Percentiles rank a stretch among this genome's conserved stretches.
Conservation (phyloP, 768 basidiomycete species). For the Tylopilus plumbeoviolaceoides region DNA sequence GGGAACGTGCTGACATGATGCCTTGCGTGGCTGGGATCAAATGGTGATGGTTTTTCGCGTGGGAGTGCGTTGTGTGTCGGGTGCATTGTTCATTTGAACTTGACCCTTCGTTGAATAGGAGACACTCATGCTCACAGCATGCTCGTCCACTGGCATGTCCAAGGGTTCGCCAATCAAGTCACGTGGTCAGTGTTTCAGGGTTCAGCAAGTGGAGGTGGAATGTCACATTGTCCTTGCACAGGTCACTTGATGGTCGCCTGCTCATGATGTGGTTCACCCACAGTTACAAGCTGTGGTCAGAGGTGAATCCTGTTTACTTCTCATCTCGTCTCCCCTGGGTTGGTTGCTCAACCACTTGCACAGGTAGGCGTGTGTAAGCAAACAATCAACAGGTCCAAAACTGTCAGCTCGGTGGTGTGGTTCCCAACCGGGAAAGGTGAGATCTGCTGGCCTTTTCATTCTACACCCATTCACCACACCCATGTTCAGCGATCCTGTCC, state of each 20-base stretch:
- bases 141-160: slow-evolving; percentile 47
- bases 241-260: slow-evolving; percentile 45
- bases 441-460: no score
- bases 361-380: slow-evolving; percentile 48
- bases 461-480: no score
- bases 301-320: no score
- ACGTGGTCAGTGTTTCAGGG: slow-evolving; percentile 36
- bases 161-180: slow-evolving; percentile 51
- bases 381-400: slow-evolving; percentile 43
- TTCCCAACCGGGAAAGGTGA: slow-evolving; percentile 46
- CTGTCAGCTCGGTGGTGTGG: slow-evolving; percentile 48
- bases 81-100: not conserved
- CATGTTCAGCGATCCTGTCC: slow-evolving; percentile 47
- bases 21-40: slow-evolving; percentile 40
- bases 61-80: slow-evolving; percentile 39
- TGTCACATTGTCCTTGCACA: slow-evolving; percentile 9
- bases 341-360: not conserved
- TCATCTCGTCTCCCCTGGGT: not conserved
- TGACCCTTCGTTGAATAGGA: slow-evolving; percentile 28
- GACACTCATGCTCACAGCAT: slow-evolving; percentile 38
- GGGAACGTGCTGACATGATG: not conserved
- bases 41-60: slow-evolving; percentile 46
- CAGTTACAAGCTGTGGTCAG: slow-evolving; percentile 50
- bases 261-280: slow-evolving; percentile 46
- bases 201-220: no score